Evolutionary conservation across 345 rosid species (phyloP).

Genomic region (Syzygium aromaticum): DNA sequence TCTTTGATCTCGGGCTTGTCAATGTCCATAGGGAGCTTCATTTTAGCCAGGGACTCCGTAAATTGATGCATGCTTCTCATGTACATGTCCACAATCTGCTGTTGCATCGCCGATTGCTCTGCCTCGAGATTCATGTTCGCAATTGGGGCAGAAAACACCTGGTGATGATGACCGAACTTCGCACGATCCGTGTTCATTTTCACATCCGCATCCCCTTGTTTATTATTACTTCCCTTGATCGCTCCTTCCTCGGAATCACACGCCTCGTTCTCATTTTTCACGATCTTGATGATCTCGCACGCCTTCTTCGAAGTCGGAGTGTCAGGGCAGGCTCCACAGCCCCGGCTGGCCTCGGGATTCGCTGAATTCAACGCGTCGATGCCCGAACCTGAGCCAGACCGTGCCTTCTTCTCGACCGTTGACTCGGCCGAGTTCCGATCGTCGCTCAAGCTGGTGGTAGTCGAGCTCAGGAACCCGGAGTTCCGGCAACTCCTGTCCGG

Average conservation of each 20-base stretch:
- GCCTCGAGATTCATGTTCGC: conserved; percentile 26
- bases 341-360: conserved; percentile 19
- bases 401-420: conserved; percentile 25
- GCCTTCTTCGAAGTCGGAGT: conserved; percentile 48
- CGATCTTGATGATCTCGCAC: not conserved
- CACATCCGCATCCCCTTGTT: conserved; percentile 6
- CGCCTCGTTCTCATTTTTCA: conserved; percentile 15
- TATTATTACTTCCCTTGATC: conserved; percentile 10
- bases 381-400: not conserved
- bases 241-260: conserved; percentile 9
- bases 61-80: conserved; percentile 96
- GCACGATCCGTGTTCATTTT: conserved; percentile 5
- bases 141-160: conserved; percentile 17
- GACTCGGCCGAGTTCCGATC: conserved; percentile 64
- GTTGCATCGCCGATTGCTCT: conserved; percentile 85
- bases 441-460: conserved; percentile 70
- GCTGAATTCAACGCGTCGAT: conserved; percentile 6
- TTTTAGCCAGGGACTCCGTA: conserved; percentile 78
- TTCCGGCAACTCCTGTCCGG: conserved; percentile 33
- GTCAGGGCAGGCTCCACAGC: conserved; percentile 30
- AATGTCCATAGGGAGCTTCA: conserved; percentile 90
- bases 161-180: not conserved
- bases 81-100: conserved; percentile 92
- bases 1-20: conserved; percentile 29
- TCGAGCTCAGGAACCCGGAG: conserved; percentile 55